Evolutionary conservation across 2,329 filamentous ascomycete genomes (phyloP), one percentile per base, ranked within the genome.

Genomic region (Alternaria alternata): DNA sequence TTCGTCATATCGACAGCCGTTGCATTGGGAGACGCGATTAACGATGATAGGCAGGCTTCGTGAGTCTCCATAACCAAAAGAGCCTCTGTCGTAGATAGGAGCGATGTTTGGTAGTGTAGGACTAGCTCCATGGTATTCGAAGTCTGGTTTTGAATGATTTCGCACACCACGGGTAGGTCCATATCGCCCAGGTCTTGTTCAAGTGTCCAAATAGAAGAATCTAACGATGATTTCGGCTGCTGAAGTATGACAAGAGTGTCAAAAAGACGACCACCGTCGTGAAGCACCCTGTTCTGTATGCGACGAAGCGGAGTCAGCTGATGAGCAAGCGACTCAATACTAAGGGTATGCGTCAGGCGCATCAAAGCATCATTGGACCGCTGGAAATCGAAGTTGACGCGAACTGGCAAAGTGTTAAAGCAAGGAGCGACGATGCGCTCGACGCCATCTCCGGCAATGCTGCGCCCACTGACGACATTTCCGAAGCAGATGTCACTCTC

Each of bases 331-430:
- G 88, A 78, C 1, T 88, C 82, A 0, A 86, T 79, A 70, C 91
- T 93, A 26, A 87, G 74, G 0, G 78, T 77, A 52, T 93, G 89
- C 3, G 92, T 82, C 3, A 80, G 75, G 57, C 85, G 86, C 26
- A 90, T 79, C 11, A 93, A 73, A 5, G 88, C 84, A 0, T 82
- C 68, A 57, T 89, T 88, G 16, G 83, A 84, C 1, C 76, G 80
- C 2, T 75, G 75, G 3, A 73, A 72, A 1, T 82, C 78, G 9
- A 91, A 62, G 32, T 87, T 79, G 16, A 88, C 79, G 26, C 92
- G 86, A 2, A 93, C 73, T 0, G 94, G 93, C 12, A 97, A 79
- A 0, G 94, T 96, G 73, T 97, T 97, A 82, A 97, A 97, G 75
- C 93, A 96, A 0, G 94, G 94, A 0, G 92, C 93, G n/a, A 96